phyloP scores from a whole-genome alignment of 139 green algal species.

The Micractinium conductrix region DNA sequence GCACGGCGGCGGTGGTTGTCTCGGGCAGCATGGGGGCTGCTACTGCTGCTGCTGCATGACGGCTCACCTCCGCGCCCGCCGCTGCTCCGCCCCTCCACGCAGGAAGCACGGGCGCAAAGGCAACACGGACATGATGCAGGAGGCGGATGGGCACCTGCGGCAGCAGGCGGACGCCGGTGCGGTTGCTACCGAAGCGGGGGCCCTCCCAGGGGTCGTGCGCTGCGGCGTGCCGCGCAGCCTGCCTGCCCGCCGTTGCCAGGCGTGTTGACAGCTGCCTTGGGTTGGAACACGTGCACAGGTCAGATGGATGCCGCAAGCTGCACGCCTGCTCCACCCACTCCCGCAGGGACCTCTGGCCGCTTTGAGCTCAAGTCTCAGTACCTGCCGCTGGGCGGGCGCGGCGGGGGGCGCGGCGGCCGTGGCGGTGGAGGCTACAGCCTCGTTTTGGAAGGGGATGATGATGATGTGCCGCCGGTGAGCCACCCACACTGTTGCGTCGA shows the following conservation, averaged over 20 bases:
- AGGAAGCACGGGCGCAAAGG: conserved; percentile 58
- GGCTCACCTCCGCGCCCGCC: too few relatives aligned
- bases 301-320: background rate
- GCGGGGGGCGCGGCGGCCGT: background rate
- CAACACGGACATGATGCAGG: conserved; percentile 27
- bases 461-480: background rate
- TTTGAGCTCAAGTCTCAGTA: conserved; percentile 32
- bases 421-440: conserved; percentile 15
- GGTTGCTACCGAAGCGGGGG: too few relatives aligned
- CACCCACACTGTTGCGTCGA: too few relatives aligned
- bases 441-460: background rate
- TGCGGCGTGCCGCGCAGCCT: too few relatives aligned
- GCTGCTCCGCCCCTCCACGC: too few relatives aligned
- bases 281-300: background rate
- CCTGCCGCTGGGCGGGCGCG: background rate
- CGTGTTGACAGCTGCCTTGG: background rate
- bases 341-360: conserved; percentile 18
- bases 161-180: conserved; percentile 14
- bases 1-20: too few relatives aligned
- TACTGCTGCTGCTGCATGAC: too few relatives aligned
- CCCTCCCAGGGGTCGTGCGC: too few relatives aligned
- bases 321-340: too few relatives aligned
- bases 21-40: too few relatives aligned
- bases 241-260: too few relatives aligned
- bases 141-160: conserved; percentile 29